These are phyloP conservation scores for Discostella stelligeroides DNA, from an alignment of 108 stramenopile species.

Conservation along the genomic window DNA sequence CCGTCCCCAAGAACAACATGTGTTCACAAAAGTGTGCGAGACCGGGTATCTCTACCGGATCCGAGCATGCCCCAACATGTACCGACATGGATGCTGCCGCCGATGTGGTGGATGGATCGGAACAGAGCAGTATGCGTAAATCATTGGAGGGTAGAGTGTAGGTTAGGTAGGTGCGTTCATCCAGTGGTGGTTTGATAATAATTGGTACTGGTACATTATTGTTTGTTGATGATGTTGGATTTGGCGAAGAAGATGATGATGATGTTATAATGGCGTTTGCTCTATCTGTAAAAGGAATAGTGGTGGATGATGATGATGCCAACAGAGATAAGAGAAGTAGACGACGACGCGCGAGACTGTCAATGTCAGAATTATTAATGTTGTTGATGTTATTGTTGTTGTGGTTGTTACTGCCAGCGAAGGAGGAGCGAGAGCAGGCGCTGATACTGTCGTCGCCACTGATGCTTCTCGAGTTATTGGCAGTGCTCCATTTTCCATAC, in stretches of 20 bases:
- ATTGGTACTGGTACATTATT: no score
- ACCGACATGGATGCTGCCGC: constrained; percentile 91
- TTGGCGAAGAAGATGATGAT: not conserved
- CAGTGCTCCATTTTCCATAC: no score
- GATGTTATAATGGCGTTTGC: constrained; percentile 9
- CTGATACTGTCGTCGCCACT: no score
- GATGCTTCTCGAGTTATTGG: no score
- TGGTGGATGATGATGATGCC: constrained; percentile 31
- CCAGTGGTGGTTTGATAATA: constrained; percentile 72
- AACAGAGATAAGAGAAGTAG: constrained; percentile 58
- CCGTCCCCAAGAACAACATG: constrained; percentile 90
- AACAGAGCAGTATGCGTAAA: constrained; percentile 73
- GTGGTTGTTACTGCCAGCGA: not conserved
- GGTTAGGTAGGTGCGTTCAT: constrained; percentile 65
- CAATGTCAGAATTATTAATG: no score
- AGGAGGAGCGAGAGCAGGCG: not conserved
- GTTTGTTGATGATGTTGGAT: not conserved
- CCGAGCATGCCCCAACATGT: constrained; percentile 86
- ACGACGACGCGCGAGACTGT: constrained; percentile 49
- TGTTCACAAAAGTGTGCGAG: constrained; percentile 79
- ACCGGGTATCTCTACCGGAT: constrained; percentile 87
- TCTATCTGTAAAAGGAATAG: not conserved
- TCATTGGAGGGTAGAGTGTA: constrained; percentile 63
- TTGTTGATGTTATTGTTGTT: no score
- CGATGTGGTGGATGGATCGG: constrained; percentile 81